A percentile compares a stretch with the other conserved stretches of the same genome.
Conservation (phyloP, 129 eudicot genomes). For the Pulicaria dysenterica region DNA sequence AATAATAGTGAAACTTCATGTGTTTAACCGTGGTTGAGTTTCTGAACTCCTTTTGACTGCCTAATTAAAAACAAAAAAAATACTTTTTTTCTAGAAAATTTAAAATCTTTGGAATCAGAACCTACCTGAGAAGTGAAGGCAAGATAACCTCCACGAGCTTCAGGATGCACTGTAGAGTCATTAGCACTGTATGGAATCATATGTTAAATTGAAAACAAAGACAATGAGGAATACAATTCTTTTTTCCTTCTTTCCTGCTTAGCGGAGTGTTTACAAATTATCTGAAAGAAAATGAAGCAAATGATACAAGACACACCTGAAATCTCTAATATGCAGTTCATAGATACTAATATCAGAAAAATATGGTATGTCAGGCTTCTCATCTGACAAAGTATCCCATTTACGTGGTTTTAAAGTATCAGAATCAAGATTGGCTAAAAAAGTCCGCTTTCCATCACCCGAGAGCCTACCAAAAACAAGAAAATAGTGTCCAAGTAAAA, state of each 20-base stretch:
- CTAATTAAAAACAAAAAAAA: neutral
- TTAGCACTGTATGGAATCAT: constrained; percentile 51
- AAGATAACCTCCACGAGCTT: constrained; percentile 81
- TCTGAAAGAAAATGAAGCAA: neutral
- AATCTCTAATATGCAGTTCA: constrained; percentile 94
- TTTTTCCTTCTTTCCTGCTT: neutral
- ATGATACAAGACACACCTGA: constrained; percentile 55
- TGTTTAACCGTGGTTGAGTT: too few relatives aligned
- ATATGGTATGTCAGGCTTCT: constrained; percentile 65
- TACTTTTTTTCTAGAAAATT: neutral
- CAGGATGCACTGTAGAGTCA: constrained; percentile 68
- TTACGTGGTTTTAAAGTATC: constrained; percentile 75
- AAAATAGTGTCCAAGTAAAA: neutral
- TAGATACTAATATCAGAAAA: constrained; percentile 82
- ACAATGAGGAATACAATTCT: neutral
- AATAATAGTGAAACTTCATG: constrained; percentile 7
- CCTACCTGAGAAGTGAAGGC: constrained; percentile 84
- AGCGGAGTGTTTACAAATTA: neutral
- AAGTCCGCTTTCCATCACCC: constrained; percentile 69
- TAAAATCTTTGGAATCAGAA: constrained; percentile 9
- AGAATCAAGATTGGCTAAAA: constrained; percentile 71
- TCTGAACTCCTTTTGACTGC: neutral
- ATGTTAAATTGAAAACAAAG: constrained; percentile 2
- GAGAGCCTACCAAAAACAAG: constrained; percentile 61
- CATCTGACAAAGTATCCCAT: constrained; percentile 73